Conservation (phyloP, 352 stramenopile species). For the Phytopythium vexans region DNA sequence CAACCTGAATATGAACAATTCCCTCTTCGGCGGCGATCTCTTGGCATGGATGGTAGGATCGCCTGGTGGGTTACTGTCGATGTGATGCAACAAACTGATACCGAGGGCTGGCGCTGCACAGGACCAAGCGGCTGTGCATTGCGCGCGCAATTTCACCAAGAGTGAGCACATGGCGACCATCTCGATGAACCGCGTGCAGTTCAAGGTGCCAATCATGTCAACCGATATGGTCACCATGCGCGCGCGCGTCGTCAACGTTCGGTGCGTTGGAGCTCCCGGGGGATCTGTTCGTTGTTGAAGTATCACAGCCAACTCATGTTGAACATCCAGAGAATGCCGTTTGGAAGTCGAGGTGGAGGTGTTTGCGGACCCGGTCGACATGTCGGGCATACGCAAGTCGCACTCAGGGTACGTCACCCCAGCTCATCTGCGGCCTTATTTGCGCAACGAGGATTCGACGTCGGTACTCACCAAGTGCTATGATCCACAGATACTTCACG, state of each 20-base stretch:
- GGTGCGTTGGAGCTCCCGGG: constrained; percentile 19
- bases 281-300: background rate
- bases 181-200: constrained; percentile 71
- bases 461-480: background rate
- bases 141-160: constrained; percentile 66
- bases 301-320: background rate
- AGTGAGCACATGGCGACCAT: constrained; percentile 77
- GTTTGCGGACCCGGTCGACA: constrained; percentile 36
- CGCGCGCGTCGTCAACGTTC: constrained; percentile 57
- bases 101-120: constrained; percentile 5
- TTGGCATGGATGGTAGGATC: constrained; percentile 47
- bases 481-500: constrained; percentile 26
- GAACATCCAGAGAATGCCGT: constrained; percentile 27
- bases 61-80: background rate
- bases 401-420: constrained; percentile 35
- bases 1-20: constrained; percentile 71
- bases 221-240: constrained; percentile 60
- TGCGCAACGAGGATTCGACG: too few species aligned
- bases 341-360: constrained; percentile 69
- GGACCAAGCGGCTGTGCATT: constrained; percentile 65
- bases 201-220: constrained; percentile 60
- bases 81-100: too few species aligned
- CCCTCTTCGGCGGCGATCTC: constrained; percentile 64
- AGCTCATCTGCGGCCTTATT: too few species aligned
- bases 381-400: constrained; percentile 33